A percentile compares a stretch with the other conserved stretches of the same genome.
Evolutionary conservation across 805 yeast genomes (phyloP).

Genomic region (Barnettozyma siamensis): DNA sequence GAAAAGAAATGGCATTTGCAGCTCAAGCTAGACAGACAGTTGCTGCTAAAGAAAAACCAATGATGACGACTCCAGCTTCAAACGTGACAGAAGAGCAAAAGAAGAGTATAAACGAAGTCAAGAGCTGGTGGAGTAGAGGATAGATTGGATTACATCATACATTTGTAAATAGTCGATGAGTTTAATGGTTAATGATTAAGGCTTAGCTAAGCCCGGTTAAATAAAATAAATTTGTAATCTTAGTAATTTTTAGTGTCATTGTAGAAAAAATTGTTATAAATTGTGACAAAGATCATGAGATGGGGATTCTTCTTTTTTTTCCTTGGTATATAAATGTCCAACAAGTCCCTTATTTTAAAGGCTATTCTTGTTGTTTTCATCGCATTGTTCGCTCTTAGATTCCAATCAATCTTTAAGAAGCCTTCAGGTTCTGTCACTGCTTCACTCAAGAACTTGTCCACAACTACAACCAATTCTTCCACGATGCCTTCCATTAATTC

Average conservation of each 20-base stretch:
- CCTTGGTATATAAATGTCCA: constrained; percentile 1
- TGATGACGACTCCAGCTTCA: constrained; percentile 25
- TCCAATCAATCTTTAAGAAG: constrained; percentile 3
- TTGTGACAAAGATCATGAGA: neutral
- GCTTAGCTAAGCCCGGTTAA: neutral
- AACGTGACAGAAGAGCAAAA: constrained; percentile 19
- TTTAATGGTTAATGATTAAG: neutral
- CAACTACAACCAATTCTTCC: neutral
- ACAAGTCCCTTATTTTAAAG: neutral
- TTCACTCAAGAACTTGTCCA: neutral
- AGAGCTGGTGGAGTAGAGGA: constrained; percentile 25
- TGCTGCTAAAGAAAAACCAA: constrained; percentile 31
- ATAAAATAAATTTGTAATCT: constrained; percentile 6
- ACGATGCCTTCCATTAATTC: neutral
- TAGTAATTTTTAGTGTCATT: constrained; percentile 5
- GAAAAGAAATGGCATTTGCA: constrained; percentile 60
- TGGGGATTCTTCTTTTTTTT: neutral
- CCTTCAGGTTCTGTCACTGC: constrained; percentile 1
- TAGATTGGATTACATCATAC: neutral
- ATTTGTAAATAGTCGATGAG: neutral
- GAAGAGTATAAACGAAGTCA: constrained; percentile 23
- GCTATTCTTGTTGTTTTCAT: constrained; percentile 8
- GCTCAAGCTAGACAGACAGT: constrained; percentile 57
- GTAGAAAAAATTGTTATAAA: neutral
- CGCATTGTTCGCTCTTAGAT: constrained; percentile 17